phyloP scores from a whole-genome alignment of 805 yeast species.

The Blastobotrys terrestris region DNA sequence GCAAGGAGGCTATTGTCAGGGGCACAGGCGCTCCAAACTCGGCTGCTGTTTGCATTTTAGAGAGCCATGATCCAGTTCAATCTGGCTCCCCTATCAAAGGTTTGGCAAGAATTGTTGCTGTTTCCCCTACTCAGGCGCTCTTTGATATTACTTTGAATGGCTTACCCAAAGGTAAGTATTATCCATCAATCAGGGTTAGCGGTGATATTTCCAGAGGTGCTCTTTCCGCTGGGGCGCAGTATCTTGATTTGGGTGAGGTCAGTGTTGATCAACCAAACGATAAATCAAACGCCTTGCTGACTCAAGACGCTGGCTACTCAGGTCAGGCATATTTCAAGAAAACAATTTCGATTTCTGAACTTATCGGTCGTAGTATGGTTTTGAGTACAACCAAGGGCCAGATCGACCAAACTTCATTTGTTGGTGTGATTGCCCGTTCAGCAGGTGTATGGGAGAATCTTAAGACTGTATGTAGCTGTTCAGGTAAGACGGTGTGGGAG shows the following conservation, averaged over 20 bases:
- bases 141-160: constrained; percentile 80
- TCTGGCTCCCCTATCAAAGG: constrained; percentile 66
- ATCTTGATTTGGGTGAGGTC: constrained; percentile 33
- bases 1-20: constrained; percentile 85
- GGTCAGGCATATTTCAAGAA: constrained; percentile 41
- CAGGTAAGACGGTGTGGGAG: constrained; percentile 95
- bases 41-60: constrained; percentile 88
- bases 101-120: constrained; percentile 74
- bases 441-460: constrained; percentile 98
- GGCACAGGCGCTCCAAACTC: constrained; percentile 84
- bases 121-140: constrained; percentile 45
- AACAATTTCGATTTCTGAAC: constrained; percentile 44
- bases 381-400: constrained; percentile 25
- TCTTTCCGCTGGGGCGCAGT: constrained; percentile 28
- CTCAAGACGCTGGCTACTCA: constrained; percentile 15
- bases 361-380: constrained; percentile 61
- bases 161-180: constrained; percentile 52
- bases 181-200: constrained; percentile 57
- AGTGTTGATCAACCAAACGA: constrained; percentile 12
- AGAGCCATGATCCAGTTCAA: constrained; percentile 52
- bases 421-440: constrained; percentile 90
- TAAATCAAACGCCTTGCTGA: constrained; percentile 4
- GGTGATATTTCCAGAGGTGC: constrained; percentile 65
- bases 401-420: constrained; percentile 32
- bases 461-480: constrained; percentile 87